These are phyloP conservation scores for Arthrobotrys conoides DNA, from an alignment of 2,329 filamentous ascomycete genomes.

Conservation along the genomic window DNA sequence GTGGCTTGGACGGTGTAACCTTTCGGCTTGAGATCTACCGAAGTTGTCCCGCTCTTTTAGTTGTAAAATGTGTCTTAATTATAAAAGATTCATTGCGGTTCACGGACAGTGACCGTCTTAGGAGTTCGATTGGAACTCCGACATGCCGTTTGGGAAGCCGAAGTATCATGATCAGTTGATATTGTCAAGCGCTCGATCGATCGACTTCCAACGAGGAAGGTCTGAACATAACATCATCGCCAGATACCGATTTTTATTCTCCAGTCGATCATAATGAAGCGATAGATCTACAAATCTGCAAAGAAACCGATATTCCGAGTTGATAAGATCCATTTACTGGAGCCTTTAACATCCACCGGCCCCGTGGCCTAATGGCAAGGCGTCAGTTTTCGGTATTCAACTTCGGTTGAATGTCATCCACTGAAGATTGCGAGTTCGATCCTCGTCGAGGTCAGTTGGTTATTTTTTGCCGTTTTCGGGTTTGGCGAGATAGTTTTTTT, in stretches of 20 bases:
- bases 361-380: slow-evolving; percentile 61
- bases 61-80: background rate
- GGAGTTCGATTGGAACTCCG: slow-evolving; percentile 4
- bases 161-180: background rate
- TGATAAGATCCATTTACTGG: slow-evolving; percentile 8
- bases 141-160: slow-evolving; percentile 25
- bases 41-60: background rate
- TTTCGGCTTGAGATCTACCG: background rate
- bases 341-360: slow-evolving; percentile 14
- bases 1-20: background rate
- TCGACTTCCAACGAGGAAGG: background rate
- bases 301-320: background rate
- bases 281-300: background rate
- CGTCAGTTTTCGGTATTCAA: slow-evolving; percentile 60
- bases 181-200: background rate
- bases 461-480: slow-evolving; percentile 33
- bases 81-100: background rate
- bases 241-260: background rate
- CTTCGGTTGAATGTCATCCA: slow-evolving; percentile 50
- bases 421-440: slow-evolving; percentile 62
- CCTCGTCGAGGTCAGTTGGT: slow-evolving; percentile 58
- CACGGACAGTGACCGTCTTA: background rate
- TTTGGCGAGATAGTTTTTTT: slow-evolving; percentile 29
- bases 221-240: background rate
- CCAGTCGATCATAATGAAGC: background rate